phyloP scores from a whole-genome alignment of 2,329 filamentous ascomycete genomes.

The Pseudogymnoascus sp. region DNA sequence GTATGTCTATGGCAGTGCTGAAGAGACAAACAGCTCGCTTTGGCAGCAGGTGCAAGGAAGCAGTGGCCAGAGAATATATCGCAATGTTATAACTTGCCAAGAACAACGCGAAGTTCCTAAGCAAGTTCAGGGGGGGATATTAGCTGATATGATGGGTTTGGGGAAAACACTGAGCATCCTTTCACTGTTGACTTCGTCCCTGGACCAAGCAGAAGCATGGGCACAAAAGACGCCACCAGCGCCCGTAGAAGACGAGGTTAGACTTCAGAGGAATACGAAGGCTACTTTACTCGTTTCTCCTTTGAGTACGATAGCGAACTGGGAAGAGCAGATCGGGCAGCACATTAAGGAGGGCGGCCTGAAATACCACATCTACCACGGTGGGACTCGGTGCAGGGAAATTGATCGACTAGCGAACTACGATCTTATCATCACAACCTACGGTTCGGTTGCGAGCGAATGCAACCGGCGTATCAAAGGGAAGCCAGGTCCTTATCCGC shows the following conservation, averaged over 20 bases:
- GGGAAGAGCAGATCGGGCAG: constrained; percentile 84
- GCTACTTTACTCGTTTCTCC: constrained; percentile 84
- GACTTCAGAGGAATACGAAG: constrained; percentile 60
- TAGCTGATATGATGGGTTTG: constrained; percentile 86
- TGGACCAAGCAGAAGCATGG: constrained; percentile 35
- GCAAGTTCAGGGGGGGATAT: constrained; percentile 64
- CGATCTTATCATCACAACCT: constrained; percentile 88
- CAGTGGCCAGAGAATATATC: constrained; percentile 57
- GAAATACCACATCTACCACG: constrained; percentile 80
- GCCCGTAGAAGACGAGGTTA: constrained; percentile 29
- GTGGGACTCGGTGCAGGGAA: constrained; percentile 66
- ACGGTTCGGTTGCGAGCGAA: constrained; percentile 80
- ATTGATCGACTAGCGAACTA: constrained; percentile 61
- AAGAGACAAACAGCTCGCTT: constrained; percentile 62
- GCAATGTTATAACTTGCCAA: constrained; percentile 79
- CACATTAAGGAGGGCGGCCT: constrained; percentile 64
- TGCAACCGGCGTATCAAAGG: constrained; percentile 56
- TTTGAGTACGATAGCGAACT: constrained; percentile 85
- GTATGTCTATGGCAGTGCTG: constrained; percentile 49
- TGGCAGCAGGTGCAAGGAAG: constrained; percentile 61
- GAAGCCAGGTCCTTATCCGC: constrained; percentile 54
- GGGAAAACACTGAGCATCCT: constrained; percentile 83
- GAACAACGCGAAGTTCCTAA: constrained; percentile 53
- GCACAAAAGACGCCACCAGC: constrained; percentile 25
- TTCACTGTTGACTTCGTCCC: constrained; percentile 64